phyloP scores from a whole-genome alignment of 2,329 filamentous ascomycete genomes.

The Ilyonectria mors-panacis region DNA sequence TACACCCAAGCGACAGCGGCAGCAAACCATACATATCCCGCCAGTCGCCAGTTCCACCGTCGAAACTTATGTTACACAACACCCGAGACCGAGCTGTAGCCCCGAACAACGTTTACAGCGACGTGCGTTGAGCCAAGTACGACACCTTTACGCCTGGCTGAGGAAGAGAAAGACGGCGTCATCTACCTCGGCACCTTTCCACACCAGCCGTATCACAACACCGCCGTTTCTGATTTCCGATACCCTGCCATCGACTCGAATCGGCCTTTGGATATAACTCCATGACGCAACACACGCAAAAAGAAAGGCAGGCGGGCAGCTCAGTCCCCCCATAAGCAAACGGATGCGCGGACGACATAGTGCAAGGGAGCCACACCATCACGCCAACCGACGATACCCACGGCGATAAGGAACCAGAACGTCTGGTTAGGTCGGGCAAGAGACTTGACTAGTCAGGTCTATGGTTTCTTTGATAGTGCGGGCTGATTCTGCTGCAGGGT shows the following conservation, averaged over 20 bases:
- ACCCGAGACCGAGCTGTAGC: constrained; percentile 1
- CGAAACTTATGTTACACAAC: no score
- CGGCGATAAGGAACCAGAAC: neutral
- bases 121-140: neutral
- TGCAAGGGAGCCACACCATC: neutral
- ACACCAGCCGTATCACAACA: neutral
- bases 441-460: neutral
- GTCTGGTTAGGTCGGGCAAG: neutral
- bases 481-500: neutral
- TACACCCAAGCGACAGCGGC: no score
- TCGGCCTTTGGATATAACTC: neutral
- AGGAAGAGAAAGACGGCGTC: neutral
- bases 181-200: neutral
- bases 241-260: neutral
- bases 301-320: neutral
- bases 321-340: neutral
- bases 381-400: neutral
- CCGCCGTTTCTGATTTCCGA: neutral
- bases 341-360: neutral
- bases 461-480: neutral
- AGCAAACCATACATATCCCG: no score
- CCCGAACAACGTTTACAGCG: neutral
- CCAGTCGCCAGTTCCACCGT: no score
- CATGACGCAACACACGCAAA: neutral
- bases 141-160: neutral